phyloP scores from a whole-genome alignment of 306 rosid genomes.

The Rosa rugosa region DNA sequence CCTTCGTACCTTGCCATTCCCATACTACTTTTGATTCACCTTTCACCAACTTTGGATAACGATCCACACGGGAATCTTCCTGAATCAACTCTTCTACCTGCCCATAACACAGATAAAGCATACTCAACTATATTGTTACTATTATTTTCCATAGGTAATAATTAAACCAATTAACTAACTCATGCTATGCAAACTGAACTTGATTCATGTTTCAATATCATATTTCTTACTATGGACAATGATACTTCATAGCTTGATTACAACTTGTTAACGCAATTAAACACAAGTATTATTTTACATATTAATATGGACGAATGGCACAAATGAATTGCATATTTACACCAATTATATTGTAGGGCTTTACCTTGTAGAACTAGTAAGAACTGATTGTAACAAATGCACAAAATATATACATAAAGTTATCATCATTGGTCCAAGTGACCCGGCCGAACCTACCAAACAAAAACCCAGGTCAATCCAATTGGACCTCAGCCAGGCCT shows the following conservation, averaged over 20 bases:
- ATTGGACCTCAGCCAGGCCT: neutral
- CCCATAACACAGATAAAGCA: constrained; percentile 13
- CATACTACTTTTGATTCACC: constrained; percentile 92
- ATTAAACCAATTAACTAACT: neutral
- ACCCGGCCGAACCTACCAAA: neutral
- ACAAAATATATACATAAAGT: neutral
- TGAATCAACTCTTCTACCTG: constrained; percentile 93
- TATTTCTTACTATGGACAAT: neutral
- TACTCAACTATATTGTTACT: neutral
- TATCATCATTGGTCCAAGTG: neutral
- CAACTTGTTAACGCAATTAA: neutral
- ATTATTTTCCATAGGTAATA: neutral
- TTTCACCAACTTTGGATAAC: constrained; percentile 84
- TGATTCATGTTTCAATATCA: neutral
- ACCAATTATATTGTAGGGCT: neutral
- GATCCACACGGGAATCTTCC: constrained; percentile 85
- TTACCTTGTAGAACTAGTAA: neutral
- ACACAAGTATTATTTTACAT: neutral
- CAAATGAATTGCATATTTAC: neutral
- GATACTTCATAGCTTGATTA: neutral
- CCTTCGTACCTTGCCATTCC: constrained; percentile 77
- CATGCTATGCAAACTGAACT: neutral
- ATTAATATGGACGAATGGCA: neutral
- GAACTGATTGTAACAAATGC: neutral
- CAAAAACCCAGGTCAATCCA: neutral